Evolutionary conservation across 192 early-diverging fungal genomes (phyloP), one percentile per base, ranked within the genome.

Genomic region (Podila minutissima): DNA sequence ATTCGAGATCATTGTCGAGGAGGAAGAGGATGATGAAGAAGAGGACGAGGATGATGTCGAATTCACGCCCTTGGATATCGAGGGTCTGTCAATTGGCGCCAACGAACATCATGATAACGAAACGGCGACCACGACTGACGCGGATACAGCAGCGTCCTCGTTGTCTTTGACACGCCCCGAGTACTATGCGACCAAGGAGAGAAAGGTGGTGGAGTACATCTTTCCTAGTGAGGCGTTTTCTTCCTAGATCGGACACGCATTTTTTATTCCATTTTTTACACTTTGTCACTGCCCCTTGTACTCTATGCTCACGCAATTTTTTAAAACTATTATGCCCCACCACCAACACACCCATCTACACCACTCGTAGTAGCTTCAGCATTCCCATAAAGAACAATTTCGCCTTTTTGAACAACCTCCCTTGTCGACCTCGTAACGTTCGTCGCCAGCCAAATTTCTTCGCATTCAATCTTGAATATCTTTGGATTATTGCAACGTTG

Each of bases 151-250:
- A 10, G 8, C 53, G 0, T 55, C 53, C 5, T 26, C 53, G 1
- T 55, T 48, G 3, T 29, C 60, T 10, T 24, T n/a, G 15, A 64
- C 62, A 11, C 59, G 71, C 24, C 77, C 71, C 20, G 77, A 81
- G 67, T 81, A 81, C 32, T 81, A 81, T 73, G 77, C 77, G 22
- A 73, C 77, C 29, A 81, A 73, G 24, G 70, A 72, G 66, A 64
- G 76, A n/a, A 67, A 67, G 24, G 70, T 79, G 37, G 76, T 79
- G 19, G 76, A 79, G 61, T 79, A 79, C 76, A 79, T 79, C 61
- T 79, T 79, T 35, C 76, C 76, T n/a, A 72, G 70, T 20, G 76
- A 79, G 55, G 35, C 76, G 22, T 72, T 79, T 24, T 26, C 64
- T 8, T 29, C 46, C 0, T 72, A 79, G 57, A 71, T 29, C 64